Evolutionary conservation across 1,284 basidiomycete genomes (phyloP), one percentile per base, ranked within the genome.

Genomic region (Sphagnurus paluster): DNA sequence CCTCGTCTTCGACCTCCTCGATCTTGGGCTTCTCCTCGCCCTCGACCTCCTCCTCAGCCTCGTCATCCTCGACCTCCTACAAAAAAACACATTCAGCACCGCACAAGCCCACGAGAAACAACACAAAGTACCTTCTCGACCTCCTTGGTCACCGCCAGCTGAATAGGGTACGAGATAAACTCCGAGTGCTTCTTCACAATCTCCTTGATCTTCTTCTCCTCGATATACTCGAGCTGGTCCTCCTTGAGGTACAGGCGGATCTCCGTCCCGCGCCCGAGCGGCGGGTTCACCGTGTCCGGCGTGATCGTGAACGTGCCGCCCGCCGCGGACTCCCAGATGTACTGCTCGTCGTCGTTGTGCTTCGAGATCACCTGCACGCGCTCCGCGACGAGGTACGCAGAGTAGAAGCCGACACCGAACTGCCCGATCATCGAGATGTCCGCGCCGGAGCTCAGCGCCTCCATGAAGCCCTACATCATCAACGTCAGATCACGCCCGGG

Each of bases 121-220:
- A 16, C 9, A 8, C 14, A 9, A 67, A 77, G 21, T 50, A 85
- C 88, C 87, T 93, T 95, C 80, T 99, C 97, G 51, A 97, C 92
- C 79, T 99, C 96, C 84, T 99, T 99, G 68, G 93, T 94, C 56
- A 98, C 94, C 45, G 93, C 93, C 58, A 99, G 84, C 72, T 99
- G 95, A 66, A 99, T 99, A 57, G 96, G 97, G 80, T 99, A 99
- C 39, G 96, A 98, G 76, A 99, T 99, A 80, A 99, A 99, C 77
- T 99, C 96, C 65, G 97, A 99, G 84, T 99, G 97, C 83, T 99
- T 99, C 86, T 99, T 99, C 71, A 99, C 96, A 58, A 97, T 93
- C 62, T 99, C 97, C 79, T 96, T 96, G 83, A 99, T 94, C 71
- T 86, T 87, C 83, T 98, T 98, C 83, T 99, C 97, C 78, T 99